Percentiles rank a stretch among this genome's conserved stretches.
Evolutionary conservation across 2,329 filamentous ascomycete species (phyloP).

Genomic region (Scorias spongiosa): DNA sequence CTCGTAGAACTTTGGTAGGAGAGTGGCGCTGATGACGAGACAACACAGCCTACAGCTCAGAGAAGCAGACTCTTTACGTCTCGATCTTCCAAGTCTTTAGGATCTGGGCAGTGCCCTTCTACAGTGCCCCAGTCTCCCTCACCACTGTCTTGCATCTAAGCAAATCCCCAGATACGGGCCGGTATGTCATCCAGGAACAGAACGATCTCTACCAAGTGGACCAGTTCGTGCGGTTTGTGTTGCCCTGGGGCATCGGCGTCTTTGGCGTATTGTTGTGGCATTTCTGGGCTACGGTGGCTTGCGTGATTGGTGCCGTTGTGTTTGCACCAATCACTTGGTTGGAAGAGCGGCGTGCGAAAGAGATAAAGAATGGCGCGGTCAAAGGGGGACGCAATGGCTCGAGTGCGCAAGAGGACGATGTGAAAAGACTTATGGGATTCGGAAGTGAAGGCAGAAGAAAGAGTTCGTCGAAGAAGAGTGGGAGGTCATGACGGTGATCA

Average conservation of each 20-base stretch:
- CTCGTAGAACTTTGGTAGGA: too few relatives aligned
- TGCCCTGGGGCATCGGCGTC: slow-evolving; percentile 36
- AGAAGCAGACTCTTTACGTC: slow-evolving; percentile 54
- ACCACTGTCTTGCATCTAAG: slow-evolving; percentile 19
- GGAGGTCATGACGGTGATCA: background rate
- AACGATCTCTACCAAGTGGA: slow-evolving; percentile 70
- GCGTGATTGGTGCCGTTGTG: slow-evolving; percentile 41
- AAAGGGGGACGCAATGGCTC: background rate
- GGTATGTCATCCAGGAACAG: slow-evolving; percentile 61
- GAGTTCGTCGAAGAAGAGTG: background rate
- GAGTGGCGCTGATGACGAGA: too few relatives aligned
- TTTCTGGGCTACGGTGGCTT: slow-evolving; percentile 48
- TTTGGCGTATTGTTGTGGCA: slow-evolving; percentile 46
- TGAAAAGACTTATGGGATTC: slow-evolving; percentile 2
- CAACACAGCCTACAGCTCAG: slow-evolving; percentile 48
- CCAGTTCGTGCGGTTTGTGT: slow-evolving; percentile 59
- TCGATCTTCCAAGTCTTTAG: slow-evolving; percentile 60
- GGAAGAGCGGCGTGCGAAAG: slow-evolving; percentile 24
- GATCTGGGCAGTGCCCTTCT: slow-evolving; percentile 63
- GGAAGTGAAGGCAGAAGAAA: background rate
- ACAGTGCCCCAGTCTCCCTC: slow-evolving; percentile 36
- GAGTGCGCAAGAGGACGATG: slow-evolving; percentile 1
- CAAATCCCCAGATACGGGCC: slow-evolving; percentile 13
- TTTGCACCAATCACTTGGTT: slow-evolving; percentile 36
- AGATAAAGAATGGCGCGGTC: slow-evolving; percentile 1